A percentile compares a stretch with the other conserved stretches of the same genome.
Evolutionary conservation across 352 stramenopile species (phyloP).

Genomic region (Pythium biforme): DNA sequence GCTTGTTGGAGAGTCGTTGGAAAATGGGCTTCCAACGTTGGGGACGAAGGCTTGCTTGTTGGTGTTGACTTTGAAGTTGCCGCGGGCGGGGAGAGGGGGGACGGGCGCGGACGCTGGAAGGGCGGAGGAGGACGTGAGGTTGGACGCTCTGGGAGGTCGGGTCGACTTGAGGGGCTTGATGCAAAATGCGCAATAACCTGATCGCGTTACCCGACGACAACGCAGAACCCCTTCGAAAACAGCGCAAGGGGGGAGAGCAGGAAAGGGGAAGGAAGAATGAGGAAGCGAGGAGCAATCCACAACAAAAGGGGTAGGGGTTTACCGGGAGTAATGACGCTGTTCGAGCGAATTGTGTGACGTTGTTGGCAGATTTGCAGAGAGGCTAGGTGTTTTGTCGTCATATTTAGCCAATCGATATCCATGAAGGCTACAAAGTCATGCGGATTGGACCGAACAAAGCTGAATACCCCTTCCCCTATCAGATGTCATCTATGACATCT

Average conservation of each 20-base stretch:
- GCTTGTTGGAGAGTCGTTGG: conserved; percentile 9
- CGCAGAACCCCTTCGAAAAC: neutral
- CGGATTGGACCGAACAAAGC: neutral
- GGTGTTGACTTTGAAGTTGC: conserved; percentile 6
- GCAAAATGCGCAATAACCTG: conserved; percentile 66
- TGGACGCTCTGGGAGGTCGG: conserved; percentile 3
- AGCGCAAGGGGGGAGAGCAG: neutral
- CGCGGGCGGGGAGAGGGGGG: neutral
- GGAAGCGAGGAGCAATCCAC: neutral
- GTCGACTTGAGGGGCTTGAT: conserved; percentile 11
- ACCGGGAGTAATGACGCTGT: too few species aligned
- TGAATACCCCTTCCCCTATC: conserved; percentile 3
- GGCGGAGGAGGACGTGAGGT: neutral
- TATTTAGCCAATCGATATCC: too few species aligned
- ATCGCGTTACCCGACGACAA: conserved; percentile 62
- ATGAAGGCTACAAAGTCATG: neutral
- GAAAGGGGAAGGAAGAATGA: conserved; percentile 9
- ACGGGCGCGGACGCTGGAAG: neutral
- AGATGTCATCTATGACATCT: neutral
- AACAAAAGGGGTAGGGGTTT: too few species aligned
- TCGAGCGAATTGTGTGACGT: too few species aligned
- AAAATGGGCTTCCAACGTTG: neutral
- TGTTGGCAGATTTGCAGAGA: too few species aligned
- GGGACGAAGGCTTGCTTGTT: neutral
- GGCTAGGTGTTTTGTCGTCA: too few species aligned